phyloP scores from a whole-genome alignment of 1,284 basidiomycete genomes.

The Puccinia sorghi region DNA sequence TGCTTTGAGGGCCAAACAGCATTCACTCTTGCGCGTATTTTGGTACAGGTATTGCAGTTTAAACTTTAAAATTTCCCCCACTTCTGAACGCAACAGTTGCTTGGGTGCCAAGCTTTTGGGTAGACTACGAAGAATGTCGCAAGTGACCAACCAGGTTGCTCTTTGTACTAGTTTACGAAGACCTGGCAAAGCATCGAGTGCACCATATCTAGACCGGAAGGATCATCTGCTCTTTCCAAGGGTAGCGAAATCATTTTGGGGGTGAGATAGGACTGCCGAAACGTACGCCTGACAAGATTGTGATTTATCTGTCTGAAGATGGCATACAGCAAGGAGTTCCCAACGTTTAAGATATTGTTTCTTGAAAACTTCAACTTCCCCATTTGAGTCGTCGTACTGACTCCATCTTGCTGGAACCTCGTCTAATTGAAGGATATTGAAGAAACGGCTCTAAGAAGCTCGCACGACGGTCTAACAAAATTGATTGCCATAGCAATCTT shows the following conservation, averaged over 20 bases:
- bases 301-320: slow-evolving; percentile 26
- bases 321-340: slow-evolving; percentile 47
- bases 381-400: slow-evolving; percentile 28
- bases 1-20: slow-evolving; percentile 22
- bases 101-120: slow-evolving; percentile 15
- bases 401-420: slow-evolving; percentile 6
- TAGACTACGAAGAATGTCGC: slow-evolving; percentile 45
- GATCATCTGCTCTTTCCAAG: slow-evolving; percentile 31
- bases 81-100: slow-evolving; percentile 10
- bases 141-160: slow-evolving; percentile 39
- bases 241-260: not conserved
- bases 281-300: slow-evolving; percentile 28
- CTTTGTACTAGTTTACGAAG: slow-evolving; percentile 42
- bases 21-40: slow-evolving; percentile 35
- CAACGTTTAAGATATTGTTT: slow-evolving; percentile 36
- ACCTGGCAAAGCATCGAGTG: slow-evolving; percentile 17
- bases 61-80: slow-evolving; percentile 38
- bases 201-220: not conserved
- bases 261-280: slow-evolving; percentile 27
- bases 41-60: slow-evolving; percentile 41
- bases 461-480: slow-evolving; percentile 41
- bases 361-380: slow-evolving; percentile 30
- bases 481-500: slow-evolving; percentile 35
- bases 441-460: slow-evolving; percentile 35
- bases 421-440: slow-evolving; percentile 7